Percentiles rank a stretch among this genome's conserved stretches.
Evolutionary conservation across 2,329 filamentous ascomycete species (phyloP).

Genomic region (Ciborinia camelliae): DNA sequence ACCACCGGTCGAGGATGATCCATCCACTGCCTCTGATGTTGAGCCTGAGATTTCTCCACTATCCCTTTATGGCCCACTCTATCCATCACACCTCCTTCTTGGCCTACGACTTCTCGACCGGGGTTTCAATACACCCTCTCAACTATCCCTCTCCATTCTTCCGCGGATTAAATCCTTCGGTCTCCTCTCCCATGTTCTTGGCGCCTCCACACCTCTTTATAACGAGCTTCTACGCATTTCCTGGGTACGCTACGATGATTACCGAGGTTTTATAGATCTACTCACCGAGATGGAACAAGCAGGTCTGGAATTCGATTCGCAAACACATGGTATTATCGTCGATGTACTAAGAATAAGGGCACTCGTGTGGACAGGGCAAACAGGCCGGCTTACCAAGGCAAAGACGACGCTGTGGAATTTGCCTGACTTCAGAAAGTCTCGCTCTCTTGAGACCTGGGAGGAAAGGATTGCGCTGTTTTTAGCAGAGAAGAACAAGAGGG

Average conservation of each 20-base stretch:
- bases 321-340: conserved; percentile 33
- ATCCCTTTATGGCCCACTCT: conserved; percentile 60
- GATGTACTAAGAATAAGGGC: conserved; percentile 28
- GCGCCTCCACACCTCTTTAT: conserved; percentile 67
- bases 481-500: conserved; percentile 15
- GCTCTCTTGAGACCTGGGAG: conserved; percentile 29
- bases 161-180: conserved; percentile 66
- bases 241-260: conserved; percentile 59
- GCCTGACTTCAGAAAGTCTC: conserved; percentile 31
- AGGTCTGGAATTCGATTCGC: conserved; percentile 34
- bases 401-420: conserved; percentile 32
- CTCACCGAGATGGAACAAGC: conserved; percentile 36
- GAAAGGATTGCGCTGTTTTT: conserved; percentile 29
- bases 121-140: conserved; percentile 56
- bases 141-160: conserved; percentile 57
- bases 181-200: conserved; percentile 67
- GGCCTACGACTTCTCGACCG: conserved; percentile 56
- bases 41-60: conserved; percentile 36
- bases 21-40: not conserved
- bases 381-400: conserved; percentile 23
- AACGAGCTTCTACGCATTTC: conserved; percentile 60
- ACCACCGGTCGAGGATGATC: not conserved
- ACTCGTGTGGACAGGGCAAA: conserved; percentile 23
- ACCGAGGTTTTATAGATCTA: conserved; percentile 27
- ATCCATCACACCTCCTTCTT: conserved; percentile 57